Evolutionary conservation across 257 asterid genomes (phyloP).

Genomic region (Solanum neorickii): DNA sequence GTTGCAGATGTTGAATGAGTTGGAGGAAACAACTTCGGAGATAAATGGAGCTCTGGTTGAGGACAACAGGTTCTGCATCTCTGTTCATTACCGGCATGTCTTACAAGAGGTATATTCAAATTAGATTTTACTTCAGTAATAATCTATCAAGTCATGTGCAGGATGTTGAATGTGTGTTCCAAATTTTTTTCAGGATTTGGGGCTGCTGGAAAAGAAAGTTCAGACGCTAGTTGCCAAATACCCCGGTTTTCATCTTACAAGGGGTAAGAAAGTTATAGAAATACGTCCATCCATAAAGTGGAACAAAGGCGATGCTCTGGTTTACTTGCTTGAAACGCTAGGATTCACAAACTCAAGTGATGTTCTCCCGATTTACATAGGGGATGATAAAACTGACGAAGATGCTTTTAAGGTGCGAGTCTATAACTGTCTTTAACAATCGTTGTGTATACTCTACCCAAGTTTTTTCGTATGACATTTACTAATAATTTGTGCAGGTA

Average conservation of each 20-base stretch:
- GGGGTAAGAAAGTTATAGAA: constrained; percentile 75
- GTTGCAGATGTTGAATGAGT: constrained; percentile 49
- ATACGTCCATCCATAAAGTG: constrained; percentile 73
- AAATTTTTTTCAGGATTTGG: constrained; percentile 34
- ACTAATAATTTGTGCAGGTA: constrained; percentile 22
- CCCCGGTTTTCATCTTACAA: constrained; percentile 39
- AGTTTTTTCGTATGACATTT: not conserved
- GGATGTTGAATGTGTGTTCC: not conserved
- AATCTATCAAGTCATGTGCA: not conserved
- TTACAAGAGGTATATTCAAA: constrained; percentile 28
- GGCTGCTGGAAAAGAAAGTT: constrained; percentile 33
- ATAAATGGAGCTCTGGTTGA: constrained; percentile 62
- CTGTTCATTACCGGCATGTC: constrained; percentile 82
- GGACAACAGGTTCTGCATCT: constrained; percentile 73
- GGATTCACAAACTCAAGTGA: constrained; percentile 33
- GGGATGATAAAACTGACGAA: constrained; percentile 82
- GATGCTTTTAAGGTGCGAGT: constrained; percentile 68
- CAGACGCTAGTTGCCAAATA: constrained; percentile 18
- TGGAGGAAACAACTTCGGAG: constrained; percentile 22
- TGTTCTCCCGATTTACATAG: constrained; percentile 58
- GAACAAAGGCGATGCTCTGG: constrained; percentile 76
- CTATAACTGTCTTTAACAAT: not conserved
- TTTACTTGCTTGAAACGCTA: constrained; percentile 45
- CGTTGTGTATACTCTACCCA: not conserved
- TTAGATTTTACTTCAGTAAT: not conserved